Conservation (phyloP, 2,329 filamentous ascomycete species). For the Ceratocystis huliohia region DNA sequence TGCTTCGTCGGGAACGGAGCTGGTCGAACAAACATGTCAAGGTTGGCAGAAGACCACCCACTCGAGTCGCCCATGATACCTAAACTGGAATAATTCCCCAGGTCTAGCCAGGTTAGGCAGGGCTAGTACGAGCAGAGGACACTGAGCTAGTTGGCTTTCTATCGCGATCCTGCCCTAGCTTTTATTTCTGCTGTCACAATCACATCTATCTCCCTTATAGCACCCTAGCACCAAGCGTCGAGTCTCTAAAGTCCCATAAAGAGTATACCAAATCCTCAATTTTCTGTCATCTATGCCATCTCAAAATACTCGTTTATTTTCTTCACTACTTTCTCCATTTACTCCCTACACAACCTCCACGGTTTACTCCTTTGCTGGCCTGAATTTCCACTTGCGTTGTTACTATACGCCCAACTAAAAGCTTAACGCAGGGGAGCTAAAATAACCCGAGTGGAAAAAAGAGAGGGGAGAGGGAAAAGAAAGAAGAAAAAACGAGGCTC, state of each 20-base stretch:
- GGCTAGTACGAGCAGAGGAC: no score
- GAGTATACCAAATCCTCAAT: no score
- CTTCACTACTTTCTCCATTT: neutral
- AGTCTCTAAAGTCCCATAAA: no score
- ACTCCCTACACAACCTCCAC: neutral
- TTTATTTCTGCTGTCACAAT: no score
- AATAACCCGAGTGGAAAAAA: slow-evolving; percentile 2
- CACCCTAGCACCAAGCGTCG: no score
- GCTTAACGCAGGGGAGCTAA: slow-evolving; percentile 7
- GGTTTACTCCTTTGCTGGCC: neutral
- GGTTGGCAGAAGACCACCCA: slow-evolving; percentile 3
- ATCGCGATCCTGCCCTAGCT: no score
- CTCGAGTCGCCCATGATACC: neutral
- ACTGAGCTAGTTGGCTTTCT: no score
- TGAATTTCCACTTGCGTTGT: slow-evolving; percentile 11
- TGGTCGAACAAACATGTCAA: slow-evolving; percentile 1
- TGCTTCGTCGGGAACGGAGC: neutral
- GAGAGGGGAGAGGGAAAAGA: neutral
- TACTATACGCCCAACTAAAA: slow-evolving; percentile 8
- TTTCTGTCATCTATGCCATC: no score
- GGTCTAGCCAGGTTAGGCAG: neutral
- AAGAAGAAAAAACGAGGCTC: neutral
- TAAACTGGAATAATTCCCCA: neutral
- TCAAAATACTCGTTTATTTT: no score
- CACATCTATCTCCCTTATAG: no score